Conservation (phyloP, 225 moss, liverwort and hornwort species). For the Rhytidiadelphus loreus region DNA sequence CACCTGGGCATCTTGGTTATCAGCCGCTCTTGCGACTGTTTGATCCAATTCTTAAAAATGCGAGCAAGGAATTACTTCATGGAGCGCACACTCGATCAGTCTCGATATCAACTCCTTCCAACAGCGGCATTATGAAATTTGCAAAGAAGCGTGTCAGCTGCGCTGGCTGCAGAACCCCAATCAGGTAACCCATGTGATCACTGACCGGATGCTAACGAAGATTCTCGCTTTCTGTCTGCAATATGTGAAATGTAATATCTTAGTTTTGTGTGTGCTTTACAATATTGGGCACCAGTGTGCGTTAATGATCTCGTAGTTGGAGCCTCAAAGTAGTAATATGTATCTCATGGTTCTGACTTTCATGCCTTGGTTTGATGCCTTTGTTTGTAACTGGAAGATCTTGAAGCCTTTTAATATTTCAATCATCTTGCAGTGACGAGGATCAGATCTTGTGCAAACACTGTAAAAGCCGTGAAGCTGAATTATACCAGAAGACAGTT, state of each 20-base stretch:
- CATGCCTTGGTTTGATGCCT: not conserved
- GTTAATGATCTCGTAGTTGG: not conserved
- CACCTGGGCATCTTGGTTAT: not conserved
- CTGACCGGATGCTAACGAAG: not conserved
- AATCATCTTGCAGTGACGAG: constrained; percentile 54
- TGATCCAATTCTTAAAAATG: constrained; percentile 95
- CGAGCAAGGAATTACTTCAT: constrained; percentile 88
- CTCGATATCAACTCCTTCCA: constrained; percentile 91
- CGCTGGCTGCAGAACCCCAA: constrained; percentile 78
- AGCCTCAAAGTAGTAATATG: not conserved
- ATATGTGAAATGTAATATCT: not conserved
- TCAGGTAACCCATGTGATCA: constrained; percentile 40
- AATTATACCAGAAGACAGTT: constrained; percentile 90
- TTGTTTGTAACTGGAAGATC: not conserved
- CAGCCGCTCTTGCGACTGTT: constrained; percentile 91
- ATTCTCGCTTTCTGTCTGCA: not conserved
- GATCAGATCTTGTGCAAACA: constrained; percentile 84
- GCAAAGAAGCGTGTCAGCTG: constrained; percentile 87
- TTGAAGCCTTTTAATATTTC: not conserved
- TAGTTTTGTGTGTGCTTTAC: not conserved
- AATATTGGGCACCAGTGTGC: not conserved
- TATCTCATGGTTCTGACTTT: not conserved
- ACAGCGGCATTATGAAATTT: constrained; percentile 98
- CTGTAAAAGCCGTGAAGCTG: constrained; percentile 83
- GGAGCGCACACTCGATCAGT: constrained; percentile 92